These are phyloP conservation scores for Zygosaccharomyces bisporus DNA, from an alignment of 805 yeast genomes.

Conservation along the genomic window DNA sequence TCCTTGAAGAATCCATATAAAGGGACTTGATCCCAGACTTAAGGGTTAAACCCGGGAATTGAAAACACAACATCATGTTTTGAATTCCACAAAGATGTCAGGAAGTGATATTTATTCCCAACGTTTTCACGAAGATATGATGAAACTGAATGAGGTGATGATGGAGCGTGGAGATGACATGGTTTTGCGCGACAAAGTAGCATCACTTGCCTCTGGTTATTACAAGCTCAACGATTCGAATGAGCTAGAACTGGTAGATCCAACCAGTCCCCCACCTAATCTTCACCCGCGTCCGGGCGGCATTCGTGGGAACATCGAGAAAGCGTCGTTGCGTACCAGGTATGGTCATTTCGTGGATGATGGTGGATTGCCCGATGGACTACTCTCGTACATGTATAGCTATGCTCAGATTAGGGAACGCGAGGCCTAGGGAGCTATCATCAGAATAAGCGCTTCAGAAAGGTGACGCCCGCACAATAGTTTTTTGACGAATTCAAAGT, in stretches of 20 bases:
- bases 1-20: neutral
- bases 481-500: too few species aligned
- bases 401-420: neutral
- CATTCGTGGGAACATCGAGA: neutral
- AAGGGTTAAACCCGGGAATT: too few species aligned
- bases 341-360: neutral
- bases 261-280: neutral
- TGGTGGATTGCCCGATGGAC: neutral
- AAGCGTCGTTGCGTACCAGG: neutral
- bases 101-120: neutral
- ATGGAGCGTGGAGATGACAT: neutral
- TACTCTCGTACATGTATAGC: neutral
- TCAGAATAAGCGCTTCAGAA: neutral
- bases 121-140: neutral
- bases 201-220: neutral
- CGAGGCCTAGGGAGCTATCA: neutral
- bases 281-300: neutral
- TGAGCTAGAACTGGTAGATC: neutral
- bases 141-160: neutral
- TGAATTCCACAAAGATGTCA: neutral
- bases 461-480: neutral
- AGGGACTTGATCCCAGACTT: neutral
- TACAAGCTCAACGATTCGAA: neutral
- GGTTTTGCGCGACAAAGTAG: neutral
- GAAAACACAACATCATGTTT: too few species aligned